These are phyloP conservation scores for Sclerotinia spermophila DNA, from an alignment of 2,329 filamentous ascomycete species.

Conservation along the genomic window DNA sequence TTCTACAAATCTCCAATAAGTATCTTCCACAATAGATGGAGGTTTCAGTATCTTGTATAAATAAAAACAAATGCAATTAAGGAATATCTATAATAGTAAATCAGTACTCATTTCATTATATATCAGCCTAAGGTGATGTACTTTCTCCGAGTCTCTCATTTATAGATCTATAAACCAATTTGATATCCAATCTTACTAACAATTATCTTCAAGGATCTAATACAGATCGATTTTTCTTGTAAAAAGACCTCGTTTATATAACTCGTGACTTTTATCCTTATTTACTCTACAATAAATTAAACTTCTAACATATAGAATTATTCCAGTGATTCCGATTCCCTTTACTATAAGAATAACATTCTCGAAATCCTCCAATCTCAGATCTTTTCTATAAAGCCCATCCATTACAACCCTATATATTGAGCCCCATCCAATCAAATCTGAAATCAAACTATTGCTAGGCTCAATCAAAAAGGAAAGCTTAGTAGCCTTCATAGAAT, in stretches of 20 bases:
- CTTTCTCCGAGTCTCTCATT: background rate
- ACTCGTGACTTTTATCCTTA: background rate
- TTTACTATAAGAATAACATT: slow-evolving; percentile 25
- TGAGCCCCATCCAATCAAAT: background rate
- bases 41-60: background rate
- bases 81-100: background rate
- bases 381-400: slow-evolving; percentile 24
- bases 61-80: background rate
- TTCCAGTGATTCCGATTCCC: slow-evolving; percentile 26
- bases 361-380: slow-evolving; percentile 22
- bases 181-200: slow-evolving; percentile 11
- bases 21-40: background rate
- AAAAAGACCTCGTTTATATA: background rate
- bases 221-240: slow-evolving; percentile 16
- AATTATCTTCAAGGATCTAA: slow-evolving; percentile 16
- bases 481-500: slow-evolving; percentile 1
- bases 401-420: slow-evolving; percentile 18
- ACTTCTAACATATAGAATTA: slow-evolving; percentile 22
- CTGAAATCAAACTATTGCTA: background rate
- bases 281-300: background rate
- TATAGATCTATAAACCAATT: slow-evolving; percentile 9
- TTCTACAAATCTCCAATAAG: background rate
- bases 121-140: background rate
- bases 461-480: slow-evolving; percentile 21
- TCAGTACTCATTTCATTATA: background rate